Evolutionary conservation across 169 alveolate genomes (phyloP).

Genomic region (Cryptosporidium ubiquitum): DNA sequence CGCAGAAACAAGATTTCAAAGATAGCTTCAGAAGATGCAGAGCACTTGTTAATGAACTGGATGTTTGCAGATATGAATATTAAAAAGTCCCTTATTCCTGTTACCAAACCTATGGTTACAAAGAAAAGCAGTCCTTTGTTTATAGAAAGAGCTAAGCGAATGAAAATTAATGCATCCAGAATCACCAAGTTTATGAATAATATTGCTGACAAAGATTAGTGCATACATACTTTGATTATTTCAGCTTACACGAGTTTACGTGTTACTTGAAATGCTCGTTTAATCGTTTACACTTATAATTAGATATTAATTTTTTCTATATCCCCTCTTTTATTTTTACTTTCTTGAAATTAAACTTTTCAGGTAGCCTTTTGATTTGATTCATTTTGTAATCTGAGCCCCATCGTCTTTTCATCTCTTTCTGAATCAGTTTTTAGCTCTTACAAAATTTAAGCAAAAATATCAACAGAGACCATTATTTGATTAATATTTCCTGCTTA

Average conservation of each 20-base stretch:
- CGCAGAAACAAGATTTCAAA: slow-evolving; percentile 13
- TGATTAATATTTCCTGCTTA: too few relatives aligned
- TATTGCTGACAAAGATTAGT: slow-evolving; percentile 32
- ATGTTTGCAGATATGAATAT: slow-evolving; percentile 54
- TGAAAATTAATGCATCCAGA: slow-evolving; percentile 24
- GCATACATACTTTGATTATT: neutral
- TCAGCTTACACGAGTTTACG: neutral
- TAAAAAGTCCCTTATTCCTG: slow-evolving; percentile 22
- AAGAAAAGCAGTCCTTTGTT: slow-evolving; percentile 51
- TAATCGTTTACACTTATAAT: neutral
- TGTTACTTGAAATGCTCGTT: neutral
- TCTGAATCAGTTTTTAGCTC: too few relatives aligned
- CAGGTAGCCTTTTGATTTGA: too few relatives aligned
- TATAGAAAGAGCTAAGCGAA: slow-evolving; percentile 31
- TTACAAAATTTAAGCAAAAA: too few relatives aligned
- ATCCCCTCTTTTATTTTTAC: too few relatives aligned
- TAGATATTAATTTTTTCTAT: neutral
- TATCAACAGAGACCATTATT: too few relatives aligned
- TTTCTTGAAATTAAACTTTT: too few relatives aligned
- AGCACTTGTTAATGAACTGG: slow-evolving; percentile 60
- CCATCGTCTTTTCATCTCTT: neutral
- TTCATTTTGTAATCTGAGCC: too few relatives aligned
- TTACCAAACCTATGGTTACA: slow-evolving; percentile 33
- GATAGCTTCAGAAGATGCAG: slow-evolving; percentile 46
- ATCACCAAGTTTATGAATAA: slow-evolving; percentile 11